Evolutionary conservation across 257 asterid species (phyloP).

Genomic region (Penstemon barbatus): DNA sequence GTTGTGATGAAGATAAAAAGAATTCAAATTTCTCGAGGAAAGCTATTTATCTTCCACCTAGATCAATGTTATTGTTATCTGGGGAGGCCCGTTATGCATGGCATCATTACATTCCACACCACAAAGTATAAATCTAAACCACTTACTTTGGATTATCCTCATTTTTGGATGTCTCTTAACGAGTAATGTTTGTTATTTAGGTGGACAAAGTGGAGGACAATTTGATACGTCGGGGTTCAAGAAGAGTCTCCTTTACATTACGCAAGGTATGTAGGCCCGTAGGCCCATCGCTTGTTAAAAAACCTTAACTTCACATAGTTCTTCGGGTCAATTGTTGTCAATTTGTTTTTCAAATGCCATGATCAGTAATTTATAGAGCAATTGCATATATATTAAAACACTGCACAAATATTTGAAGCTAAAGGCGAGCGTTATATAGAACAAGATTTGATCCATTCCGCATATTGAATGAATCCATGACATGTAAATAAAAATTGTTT

Average conservation of each 20-base stretch:
- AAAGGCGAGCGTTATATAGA: too few relatives aligned
- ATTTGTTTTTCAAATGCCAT: too few relatives aligned
- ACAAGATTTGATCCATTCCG: too few relatives aligned
- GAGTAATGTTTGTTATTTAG: conserved; percentile 37
- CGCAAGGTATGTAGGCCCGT: conserved; percentile 64
- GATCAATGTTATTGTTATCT: conserved; percentile 76
- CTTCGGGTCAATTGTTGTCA: not conserved
- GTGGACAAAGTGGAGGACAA: conserved; percentile 74
- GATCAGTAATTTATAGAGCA: not conserved
- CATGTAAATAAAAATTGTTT: too few relatives aligned
- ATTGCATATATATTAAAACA: not conserved
- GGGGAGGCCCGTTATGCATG: conserved; percentile 96
- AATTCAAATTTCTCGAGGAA: conserved; percentile 49
- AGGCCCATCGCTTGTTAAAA: not conserved
- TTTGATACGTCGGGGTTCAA: conserved; percentile 64
- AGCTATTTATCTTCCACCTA: conserved; percentile 90
- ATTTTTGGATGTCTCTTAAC: not conserved
- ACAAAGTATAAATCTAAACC: conserved; percentile 55
- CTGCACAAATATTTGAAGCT: too few relatives aligned
- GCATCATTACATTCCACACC: conserved; percentile 99
- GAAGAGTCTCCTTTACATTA: conserved; percentile 89
- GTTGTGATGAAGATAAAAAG: conserved; percentile 44
- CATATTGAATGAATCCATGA: too few relatives aligned
- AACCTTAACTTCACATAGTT: not conserved
- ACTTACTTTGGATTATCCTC: not conserved